These are phyloP conservation scores for Pseudoturritis turrita DNA, from an alignment of 345 rosid species.

Conservation along the genomic window DNA sequence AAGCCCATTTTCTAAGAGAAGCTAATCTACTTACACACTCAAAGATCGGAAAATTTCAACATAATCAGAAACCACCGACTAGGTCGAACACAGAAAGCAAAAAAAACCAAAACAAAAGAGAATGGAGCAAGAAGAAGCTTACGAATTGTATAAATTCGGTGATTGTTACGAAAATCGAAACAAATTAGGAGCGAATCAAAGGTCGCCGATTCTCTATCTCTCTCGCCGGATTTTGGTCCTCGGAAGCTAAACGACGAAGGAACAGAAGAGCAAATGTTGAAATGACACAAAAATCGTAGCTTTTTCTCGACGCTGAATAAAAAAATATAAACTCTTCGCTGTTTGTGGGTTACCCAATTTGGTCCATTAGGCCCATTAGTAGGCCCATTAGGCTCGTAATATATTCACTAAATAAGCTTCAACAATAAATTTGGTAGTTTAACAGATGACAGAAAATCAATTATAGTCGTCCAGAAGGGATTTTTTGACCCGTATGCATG, in stretches of 20 bases:
- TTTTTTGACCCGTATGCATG: not conserved
- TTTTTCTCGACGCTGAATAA: conserved; percentile 34
- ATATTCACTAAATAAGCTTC: not conserved
- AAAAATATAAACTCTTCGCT: not conserved
- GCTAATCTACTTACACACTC: not conserved
- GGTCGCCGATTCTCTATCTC: not conserved
- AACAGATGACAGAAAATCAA: not conserved
- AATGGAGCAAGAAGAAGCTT: conserved; percentile 6
- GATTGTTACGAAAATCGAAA: not conserved
- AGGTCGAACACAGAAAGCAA: conserved; percentile 5
- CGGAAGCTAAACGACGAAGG: conserved; percentile 26
- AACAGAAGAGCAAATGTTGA: not conserved
- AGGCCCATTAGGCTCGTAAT: not conserved
- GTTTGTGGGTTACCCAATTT: not conserved
- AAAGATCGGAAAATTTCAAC: conserved; percentile 12
- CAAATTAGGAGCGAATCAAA: not conserved
- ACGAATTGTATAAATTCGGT: conserved; percentile 4
- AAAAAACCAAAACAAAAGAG: not conserved
- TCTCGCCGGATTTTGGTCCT: conserved; percentile 3
- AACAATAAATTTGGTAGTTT: not conserved
- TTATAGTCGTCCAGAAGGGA: not conserved
- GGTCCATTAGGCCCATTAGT: not conserved
- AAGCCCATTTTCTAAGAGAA: not conserved
- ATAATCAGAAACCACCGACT: not conserved
- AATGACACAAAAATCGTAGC: conserved; percentile 18